phyloP scores from a whole-genome alignment of 176 grass and related monocot species.

The Cenchrus americanus region DNA sequence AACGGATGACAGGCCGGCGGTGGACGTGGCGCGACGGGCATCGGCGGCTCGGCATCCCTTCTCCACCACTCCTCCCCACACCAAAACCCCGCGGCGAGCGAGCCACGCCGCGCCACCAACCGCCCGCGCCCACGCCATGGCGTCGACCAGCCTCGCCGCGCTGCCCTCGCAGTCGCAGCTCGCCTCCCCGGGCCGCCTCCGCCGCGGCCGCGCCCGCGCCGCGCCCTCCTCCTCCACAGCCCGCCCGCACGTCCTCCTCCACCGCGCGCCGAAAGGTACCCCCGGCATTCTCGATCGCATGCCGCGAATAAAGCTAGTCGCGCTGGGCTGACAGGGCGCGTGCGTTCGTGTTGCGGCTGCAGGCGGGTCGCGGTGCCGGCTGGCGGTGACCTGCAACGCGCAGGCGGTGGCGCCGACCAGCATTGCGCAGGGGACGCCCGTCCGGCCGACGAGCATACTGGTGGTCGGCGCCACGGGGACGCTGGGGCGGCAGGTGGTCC shows the following conservation, averaged over 20 bases:
- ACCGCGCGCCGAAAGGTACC: slow-evolving; percentile 37
- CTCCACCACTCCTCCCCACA: slow-evolving; percentile 44
- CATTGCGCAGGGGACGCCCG: slow-evolving; percentile 87
- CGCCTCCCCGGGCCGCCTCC: slow-evolving; percentile 42
- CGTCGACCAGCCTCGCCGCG: slow-evolving; percentile 62
- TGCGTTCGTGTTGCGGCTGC: slow-evolving; percentile 25
- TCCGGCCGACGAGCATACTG: slow-evolving; percentile 85
- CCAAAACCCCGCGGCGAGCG: slow-evolving; percentile 31
- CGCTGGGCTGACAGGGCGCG: too few relatives aligned
- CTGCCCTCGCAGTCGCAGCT: slow-evolving; percentile 62
- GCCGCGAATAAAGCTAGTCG: background rate
- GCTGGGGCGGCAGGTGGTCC: slow-evolving; percentile 84
- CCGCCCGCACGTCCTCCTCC: slow-evolving; percentile 18
- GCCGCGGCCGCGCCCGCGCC: slow-evolving; percentile 31
- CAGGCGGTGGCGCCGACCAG: slow-evolving; percentile 70
- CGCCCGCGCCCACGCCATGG: background rate
- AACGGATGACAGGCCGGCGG: slow-evolving; percentile 37
- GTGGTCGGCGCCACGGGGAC: slow-evolving; percentile 95
- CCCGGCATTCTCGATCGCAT: background rate
- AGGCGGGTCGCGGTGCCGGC: slow-evolving; percentile 47
- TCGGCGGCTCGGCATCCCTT: slow-evolving; percentile 58
- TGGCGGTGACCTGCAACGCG: slow-evolving; percentile 69
- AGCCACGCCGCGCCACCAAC: background rate
- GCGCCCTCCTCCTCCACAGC: slow-evolving; percentile 8
- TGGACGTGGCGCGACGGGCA: slow-evolving; percentile 81